Conservation (phyloP, 208 protist species). For the Crithidia acanthocephali region DNA sequence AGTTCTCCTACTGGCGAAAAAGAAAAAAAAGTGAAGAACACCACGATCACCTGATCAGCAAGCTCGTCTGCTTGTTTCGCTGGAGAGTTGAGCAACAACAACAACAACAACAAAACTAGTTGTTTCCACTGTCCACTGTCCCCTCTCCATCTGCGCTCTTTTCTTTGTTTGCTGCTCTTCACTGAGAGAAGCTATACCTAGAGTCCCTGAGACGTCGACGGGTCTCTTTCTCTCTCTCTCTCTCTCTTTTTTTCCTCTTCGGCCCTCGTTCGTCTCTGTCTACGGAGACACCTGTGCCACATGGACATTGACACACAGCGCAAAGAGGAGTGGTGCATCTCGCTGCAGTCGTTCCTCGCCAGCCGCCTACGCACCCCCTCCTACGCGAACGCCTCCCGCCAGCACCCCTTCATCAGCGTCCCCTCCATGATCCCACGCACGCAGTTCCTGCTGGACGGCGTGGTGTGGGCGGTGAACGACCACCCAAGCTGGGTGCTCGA, state of each 20-base stretch:
- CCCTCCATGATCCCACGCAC: constrained; percentile 67
- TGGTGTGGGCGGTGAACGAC: constrained; percentile 78
- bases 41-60: not conserved
- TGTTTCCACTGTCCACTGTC: no score
- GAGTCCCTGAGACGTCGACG: no score
- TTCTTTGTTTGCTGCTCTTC: no score
- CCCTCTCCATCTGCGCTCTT: no score
- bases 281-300: no score
- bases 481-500: constrained; percentile 51
- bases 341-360: constrained; percentile 58
- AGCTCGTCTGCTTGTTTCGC: not conserved
- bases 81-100: no score
- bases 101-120: no score
- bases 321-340: constrained; percentile 68
- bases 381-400: constrained; percentile 40
- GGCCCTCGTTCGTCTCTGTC: not conserved
- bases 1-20: not conserved
- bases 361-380: constrained; percentile 57
- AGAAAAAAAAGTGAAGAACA: not conserved
- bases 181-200: no score
- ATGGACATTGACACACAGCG: constrained; percentile 42
- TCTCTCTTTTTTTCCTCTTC: not conserved
- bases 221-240: no score
- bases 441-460: constrained; percentile 75
- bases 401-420: constrained; percentile 39